These are phyloP conservation scores for Wickerhamomyces sydowiorum DNA, from an alignment of 805 yeast species.

Conservation along the genomic window DNA sequence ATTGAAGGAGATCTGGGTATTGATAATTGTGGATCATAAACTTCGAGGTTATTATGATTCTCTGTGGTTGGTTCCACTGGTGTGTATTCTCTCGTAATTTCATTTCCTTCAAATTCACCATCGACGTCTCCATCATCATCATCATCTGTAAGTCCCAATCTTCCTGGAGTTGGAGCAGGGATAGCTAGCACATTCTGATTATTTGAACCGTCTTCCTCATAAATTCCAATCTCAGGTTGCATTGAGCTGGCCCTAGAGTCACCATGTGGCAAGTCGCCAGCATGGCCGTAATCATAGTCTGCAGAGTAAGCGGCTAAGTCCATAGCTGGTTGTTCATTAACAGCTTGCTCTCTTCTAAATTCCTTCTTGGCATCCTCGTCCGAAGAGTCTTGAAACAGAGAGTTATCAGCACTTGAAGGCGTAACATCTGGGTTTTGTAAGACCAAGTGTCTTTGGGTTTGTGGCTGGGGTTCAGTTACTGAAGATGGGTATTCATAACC, in stretches of 20 bases:
- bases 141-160: not conserved
- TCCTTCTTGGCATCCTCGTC: constrained; percentile 5
- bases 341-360: not conserved
- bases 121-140: not conserved
- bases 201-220: not conserved
- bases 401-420: not conserved
- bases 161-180: not conserved
- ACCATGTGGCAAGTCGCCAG: not conserved
- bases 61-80: too few relatives aligned
- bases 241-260: not conserved
- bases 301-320: not conserved
- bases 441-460: not conserved
- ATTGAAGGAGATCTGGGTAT: not conserved
- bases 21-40: not conserved
- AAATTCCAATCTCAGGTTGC: not conserved
- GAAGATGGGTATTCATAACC: not conserved
- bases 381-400: constrained; percentile 17
- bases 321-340: too few relatives aligned
- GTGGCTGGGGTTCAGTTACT: not conserved
- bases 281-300: not conserved
- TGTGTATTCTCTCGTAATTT: too few relatives aligned
- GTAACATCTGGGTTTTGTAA: not conserved
- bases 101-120: not conserved
- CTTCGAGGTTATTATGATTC: not conserved
- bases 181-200: not conserved